Evolutionary conservation across 495 filamentous ascomycete genomes (phyloP).

Genomic region (Neurospora terricola): DNA sequence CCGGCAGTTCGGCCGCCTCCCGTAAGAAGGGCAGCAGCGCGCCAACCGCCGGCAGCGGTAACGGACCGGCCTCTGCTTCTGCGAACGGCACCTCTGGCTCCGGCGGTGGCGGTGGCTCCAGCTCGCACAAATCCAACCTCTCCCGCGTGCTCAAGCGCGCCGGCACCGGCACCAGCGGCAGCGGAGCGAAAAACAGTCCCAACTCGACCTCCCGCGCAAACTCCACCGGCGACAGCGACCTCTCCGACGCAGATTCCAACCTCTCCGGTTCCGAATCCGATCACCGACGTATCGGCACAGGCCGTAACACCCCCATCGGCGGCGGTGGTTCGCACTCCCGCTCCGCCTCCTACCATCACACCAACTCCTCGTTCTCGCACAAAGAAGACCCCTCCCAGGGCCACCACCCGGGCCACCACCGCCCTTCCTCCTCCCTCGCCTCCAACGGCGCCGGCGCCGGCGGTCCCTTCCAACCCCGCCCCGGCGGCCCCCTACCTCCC

Average conservation of each 20-base stretch:
- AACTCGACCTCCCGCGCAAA: conserved; percentile 19
- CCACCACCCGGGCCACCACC: not conserved
- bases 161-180: not conserved
- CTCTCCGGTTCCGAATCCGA: conserved; percentile 34
- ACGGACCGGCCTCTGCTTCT: too few relatives aligned
- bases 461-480: conserved; percentile 3
- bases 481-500: too few relatives aligned
- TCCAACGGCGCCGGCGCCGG: conserved; percentile 1
- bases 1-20: conserved; percentile 38
- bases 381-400: conserved; percentile 4
- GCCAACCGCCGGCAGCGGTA: conserved; percentile 42
- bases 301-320: conserved; percentile 2
- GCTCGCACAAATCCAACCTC: conserved; percentile 33
- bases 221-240: conserved; percentile 45
- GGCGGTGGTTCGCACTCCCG: conserved; percentile 5
- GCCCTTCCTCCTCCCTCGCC: not conserved
- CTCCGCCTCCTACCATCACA: conserved; percentile 5
- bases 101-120: not conserved
- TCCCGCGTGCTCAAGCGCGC: conserved; percentile 40
- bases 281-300: conserved; percentile 30
- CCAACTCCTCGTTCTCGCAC: not conserved
- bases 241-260: conserved; percentile 53
- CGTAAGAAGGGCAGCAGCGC: conserved; percentile 43
- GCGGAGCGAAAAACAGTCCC: conserved; percentile 47
- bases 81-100: not conserved